Evolutionary conservation across 495 filamentous ascomycete genomes (phyloP), one percentile per base, ranked within the genome.

Genomic region (Daldinia bambusicola): DNA sequence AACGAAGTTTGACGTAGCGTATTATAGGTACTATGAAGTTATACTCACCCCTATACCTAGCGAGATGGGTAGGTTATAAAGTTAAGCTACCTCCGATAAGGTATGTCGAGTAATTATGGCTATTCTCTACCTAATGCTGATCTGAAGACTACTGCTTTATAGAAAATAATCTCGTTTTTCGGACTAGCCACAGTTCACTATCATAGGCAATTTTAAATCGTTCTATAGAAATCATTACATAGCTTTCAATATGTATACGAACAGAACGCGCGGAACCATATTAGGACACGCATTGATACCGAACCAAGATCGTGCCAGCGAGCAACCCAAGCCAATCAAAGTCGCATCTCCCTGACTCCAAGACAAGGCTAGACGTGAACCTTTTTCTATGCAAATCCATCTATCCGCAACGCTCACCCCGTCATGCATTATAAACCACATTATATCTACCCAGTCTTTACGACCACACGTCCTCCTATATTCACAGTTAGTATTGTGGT

Each of bases 391-490:
- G 67, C 73, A 73, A 71, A 64, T 75, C 53, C 31, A 38, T 56
- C 68, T 70, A 71, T 67, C 63, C 45, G 53, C 71, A 69, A 75
- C 61, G 65, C 68, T 74, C 66, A 57, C 67, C 59, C 51, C 59
- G 38, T 67, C 59, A 71, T 73, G 65, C 70, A 69, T 61, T 69
- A 57, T 69, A 73, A 65, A 65, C 36, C 61, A 61, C 36, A 62
- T 59, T 56, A 22, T n/a, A 32, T 51, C 38, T 10, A 38, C 20
- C 30, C 40, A 36, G 31, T 55, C 45, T 59, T 77, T 83, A 96
- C 84, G 92, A 95, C 93, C 93, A 96, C 41, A 96, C 93, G 78
- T 96, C 93, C 85, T 96, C 88, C 88, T 90, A 61, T 72, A 64
- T 57, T 14, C 40, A 70, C 26, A 58, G 66, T 81, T 78, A 80